These are phyloP conservation scores for Yamadazyma akitaensis DNA, from an alignment of 805 yeast species.

Conservation along the genomic window DNA sequence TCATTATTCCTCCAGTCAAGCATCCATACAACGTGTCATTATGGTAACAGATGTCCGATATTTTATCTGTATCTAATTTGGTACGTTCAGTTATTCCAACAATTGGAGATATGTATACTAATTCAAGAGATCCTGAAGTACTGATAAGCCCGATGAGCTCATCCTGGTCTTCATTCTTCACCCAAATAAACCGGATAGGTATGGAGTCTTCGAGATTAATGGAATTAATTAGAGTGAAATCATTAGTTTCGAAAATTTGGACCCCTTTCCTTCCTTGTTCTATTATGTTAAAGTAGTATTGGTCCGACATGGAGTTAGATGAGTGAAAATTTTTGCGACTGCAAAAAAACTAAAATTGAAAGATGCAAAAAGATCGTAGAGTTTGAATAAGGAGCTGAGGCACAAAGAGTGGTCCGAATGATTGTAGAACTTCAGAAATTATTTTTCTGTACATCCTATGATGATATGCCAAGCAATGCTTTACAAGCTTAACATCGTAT, in stretches of 20 bases:
- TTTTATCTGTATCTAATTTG: background rate
- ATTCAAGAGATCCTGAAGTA: background rate
- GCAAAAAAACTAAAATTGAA: background rate
- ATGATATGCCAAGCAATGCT: too few relatives aligned
- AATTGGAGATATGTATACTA: constrained; percentile 8
- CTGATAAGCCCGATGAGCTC: constrained; percentile 7
- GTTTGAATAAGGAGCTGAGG: background rate
- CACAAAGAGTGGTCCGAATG: background rate
- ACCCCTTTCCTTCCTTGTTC: constrained; percentile 3
- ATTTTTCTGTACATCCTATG: too few relatives aligned
- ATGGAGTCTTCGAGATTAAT: background rate
- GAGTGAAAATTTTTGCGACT: constrained; percentile 4
- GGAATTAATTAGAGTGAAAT: constrained; percentile 13
- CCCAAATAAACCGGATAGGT: constrained; percentile 2
- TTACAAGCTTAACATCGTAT: too few relatives aligned
- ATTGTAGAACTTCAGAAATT: too few relatives aligned
- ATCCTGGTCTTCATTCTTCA: constrained; percentile 1
- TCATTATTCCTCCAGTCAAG: constrained; percentile 12
- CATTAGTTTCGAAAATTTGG: constrained; percentile 13
- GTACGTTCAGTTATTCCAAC: constrained; percentile 9
- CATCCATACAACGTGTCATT: constrained; percentile 13
- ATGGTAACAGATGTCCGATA: constrained; percentile 9
- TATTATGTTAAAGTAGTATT: constrained; percentile 10
- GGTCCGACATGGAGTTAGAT: constrained; percentile 6
- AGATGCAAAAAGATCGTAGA: background rate